Evolutionary conservation across 1,139 yeast species (phyloP), one percentile per base, ranked within the genome.

Genomic region (Scheffersomyces segobiensis): DNA sequence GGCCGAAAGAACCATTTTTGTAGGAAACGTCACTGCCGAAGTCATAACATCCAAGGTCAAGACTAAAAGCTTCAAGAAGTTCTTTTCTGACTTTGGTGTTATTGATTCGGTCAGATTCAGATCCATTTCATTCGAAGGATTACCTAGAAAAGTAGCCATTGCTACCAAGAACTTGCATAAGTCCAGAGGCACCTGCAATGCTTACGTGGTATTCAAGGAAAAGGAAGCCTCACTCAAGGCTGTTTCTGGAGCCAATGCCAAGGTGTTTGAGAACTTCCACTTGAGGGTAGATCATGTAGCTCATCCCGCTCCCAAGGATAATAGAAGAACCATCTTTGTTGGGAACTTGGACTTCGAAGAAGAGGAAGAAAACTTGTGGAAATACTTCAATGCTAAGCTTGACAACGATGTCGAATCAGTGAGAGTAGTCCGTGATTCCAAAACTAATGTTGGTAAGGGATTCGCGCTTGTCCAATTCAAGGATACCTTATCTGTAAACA

Each of bases 341-440:
- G 99, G 99, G 46, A 95, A 95, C 72, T 81, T 95, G 64, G 97
- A 93, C 71, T 96, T 95, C 71, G 97, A 93, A 72, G 97, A 91
- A 71, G 84, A 85, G 60, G 99, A 95, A 73, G 99, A 95, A 71
- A 82, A 86, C 46, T 79, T 95, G 56, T 96, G 98, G 97, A 82
- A 80, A 59, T 92, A 89, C 72, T 96, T 96, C 75, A 83, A 81
- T 64, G 65, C 71, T 3, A 75, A 79, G 21, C 81, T 88, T 64
- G 93, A 92, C 53, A 84, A 84, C 51, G 84, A 79, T 58, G 88
- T 96, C 56, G 97, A 93, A 71, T 88, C 91, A 62, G 98, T 93
- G 26, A 85, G 99, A 71, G 83, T 96, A 56, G 85, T 96, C 47
- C 87, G 99, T 70, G 99, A 96, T 72, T 77, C 97, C 20, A 91